Evolutionary conservation across 352 stramenopile genomes (phyloP).

Genomic region (Thalassiosira exigua): DNA sequence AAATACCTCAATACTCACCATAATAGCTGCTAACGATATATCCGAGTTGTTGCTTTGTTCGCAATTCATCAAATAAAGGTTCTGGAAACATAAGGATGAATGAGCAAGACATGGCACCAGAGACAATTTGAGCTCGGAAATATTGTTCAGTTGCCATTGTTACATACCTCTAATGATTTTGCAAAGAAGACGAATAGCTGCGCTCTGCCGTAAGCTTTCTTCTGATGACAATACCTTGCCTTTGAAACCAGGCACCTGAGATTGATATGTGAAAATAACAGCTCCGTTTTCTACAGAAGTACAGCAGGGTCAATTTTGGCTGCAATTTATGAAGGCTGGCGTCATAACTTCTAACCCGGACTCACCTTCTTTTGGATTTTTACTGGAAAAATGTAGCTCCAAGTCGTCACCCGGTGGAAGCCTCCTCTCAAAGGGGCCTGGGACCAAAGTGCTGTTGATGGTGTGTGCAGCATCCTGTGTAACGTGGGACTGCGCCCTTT

Average conservation of each 20-base stretch:
- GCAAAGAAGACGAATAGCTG: constrained; percentile 71
- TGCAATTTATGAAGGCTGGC: too few relatives aligned
- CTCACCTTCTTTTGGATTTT: constrained; percentile 74
- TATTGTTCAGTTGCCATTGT: too few relatives aligned
- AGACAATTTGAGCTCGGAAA: too few relatives aligned
- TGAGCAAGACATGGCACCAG: too few relatives aligned
- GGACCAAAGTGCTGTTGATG: background rate
- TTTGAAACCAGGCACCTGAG: constrained; percentile 66
- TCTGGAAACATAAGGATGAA: too few relatives aligned
- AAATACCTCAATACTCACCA: constrained; percentile 6
- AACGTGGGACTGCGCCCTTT: constrained; percentile 22
- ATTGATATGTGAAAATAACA: constrained; percentile 78
- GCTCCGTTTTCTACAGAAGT: constrained; percentile 72
- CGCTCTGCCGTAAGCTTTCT: constrained; percentile 62
- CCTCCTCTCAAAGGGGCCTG: constrained; percentile 56
- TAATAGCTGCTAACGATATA: constrained; percentile 82
- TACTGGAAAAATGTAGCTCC: constrained; percentile 58
- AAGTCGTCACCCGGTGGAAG: constrained; percentile 45
- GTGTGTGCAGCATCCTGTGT: constrained; percentile 1
- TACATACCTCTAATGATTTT: constrained; percentile 78
- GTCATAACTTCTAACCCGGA: too few relatives aligned
- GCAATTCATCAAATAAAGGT: constrained; percentile 78
- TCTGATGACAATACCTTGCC: constrained; percentile 65
- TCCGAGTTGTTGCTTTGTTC: constrained; percentile 79
- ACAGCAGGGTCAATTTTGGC: too few relatives aligned